phyloP scores from a whole-genome alignment of 1,139 yeast species.

The Hyphopichia buzzinii region DNA sequence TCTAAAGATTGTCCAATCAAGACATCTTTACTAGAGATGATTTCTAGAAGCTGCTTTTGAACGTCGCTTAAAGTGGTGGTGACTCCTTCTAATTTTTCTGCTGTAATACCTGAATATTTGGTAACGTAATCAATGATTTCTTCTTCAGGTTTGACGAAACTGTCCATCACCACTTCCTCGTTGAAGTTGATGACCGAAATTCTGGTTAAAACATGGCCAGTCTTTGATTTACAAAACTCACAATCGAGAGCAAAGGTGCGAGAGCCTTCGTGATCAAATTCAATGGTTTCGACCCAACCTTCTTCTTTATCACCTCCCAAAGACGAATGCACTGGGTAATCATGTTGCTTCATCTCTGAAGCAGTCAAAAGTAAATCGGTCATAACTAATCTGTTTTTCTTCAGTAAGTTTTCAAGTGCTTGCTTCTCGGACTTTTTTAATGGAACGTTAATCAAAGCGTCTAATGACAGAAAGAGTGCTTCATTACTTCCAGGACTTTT shows the following conservation, averaged over 20 bases:
- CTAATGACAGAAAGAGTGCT: conserved; percentile 52
- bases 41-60: conserved; percentile 50
- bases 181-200: conserved; percentile 70
- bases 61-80: conserved; percentile 66
- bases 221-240: conserved; percentile 76
- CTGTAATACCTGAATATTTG: conserved; percentile 81
- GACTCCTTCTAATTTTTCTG: conserved; percentile 58
- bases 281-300: conserved; percentile 59
- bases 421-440: conserved; percentile 55
- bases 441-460: conserved; percentile 55
- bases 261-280: conserved; percentile 52
- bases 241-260: conserved; percentile 83
- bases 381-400: conserved; percentile 43
- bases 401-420: conserved; percentile 28
- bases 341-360: conserved; percentile 45
- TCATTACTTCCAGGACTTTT: conserved; percentile 63
- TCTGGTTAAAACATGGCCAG: conserved; percentile 70
- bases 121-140: conserved; percentile 80
- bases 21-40: conserved; percentile 48
- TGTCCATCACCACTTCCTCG: conserved; percentile 61
- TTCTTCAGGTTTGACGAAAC: conserved; percentile 72
- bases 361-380: conserved; percentile 51
- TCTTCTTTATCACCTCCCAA: conserved; percentile 8
- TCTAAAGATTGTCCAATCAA: conserved; percentile 74
- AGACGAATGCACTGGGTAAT: conserved; percentile 57